These are phyloP conservation scores for Hymenoscyphus scutula DNA, from an alignment of 2,329 filamentous ascomycete species.

Conservation along the genomic window DNA sequence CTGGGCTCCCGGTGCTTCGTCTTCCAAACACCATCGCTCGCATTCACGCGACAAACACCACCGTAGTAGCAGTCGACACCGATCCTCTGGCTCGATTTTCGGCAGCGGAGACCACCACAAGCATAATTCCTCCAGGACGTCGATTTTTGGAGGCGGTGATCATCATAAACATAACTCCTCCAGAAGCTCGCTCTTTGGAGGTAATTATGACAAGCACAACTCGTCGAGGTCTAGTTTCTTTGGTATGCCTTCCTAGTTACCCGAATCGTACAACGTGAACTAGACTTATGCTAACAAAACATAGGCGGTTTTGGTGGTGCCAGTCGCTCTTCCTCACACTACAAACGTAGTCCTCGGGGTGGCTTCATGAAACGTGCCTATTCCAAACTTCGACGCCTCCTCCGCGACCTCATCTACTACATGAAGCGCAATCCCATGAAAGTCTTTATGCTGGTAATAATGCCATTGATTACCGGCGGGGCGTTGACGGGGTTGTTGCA, in stretches of 20 bases:
- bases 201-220: slow-evolving; percentile 33
- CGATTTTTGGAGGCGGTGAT: slow-evolving; percentile 12
- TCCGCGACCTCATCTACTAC: slow-evolving; percentile 79
- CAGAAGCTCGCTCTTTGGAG: slow-evolving; percentile 48
- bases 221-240: slow-evolving; percentile 43
- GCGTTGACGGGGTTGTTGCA: slow-evolving; percentile 74
- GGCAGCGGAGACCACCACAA: slow-evolving; percentile 18
- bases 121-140: slow-evolving; percentile 39
- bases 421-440: slow-evolving; percentile 81
- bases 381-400: slow-evolving; percentile 72
- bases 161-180: slow-evolving; percentile 41
- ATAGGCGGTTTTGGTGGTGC: slow-evolving; percentile 26
- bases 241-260: background rate
- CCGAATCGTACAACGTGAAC: background rate
- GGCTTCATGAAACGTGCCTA: slow-evolving; percentile 74
- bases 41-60: slow-evolving; percentile 33
- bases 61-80: slow-evolving; percentile 14
- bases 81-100: slow-evolving; percentile 22
- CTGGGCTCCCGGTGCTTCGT: slow-evolving; percentile 25
- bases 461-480: slow-evolving; percentile 84
- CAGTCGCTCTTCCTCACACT: slow-evolving; percentile 50
- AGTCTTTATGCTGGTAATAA: slow-evolving; percentile 80
- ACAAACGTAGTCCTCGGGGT: slow-evolving; percentile 77
- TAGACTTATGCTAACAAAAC: slow-evolving; percentile 3
- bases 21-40: slow-evolving; percentile 25